phyloP scores from a whole-genome alignment of 306 rosid species.

The Rosa chinensis region DNA sequence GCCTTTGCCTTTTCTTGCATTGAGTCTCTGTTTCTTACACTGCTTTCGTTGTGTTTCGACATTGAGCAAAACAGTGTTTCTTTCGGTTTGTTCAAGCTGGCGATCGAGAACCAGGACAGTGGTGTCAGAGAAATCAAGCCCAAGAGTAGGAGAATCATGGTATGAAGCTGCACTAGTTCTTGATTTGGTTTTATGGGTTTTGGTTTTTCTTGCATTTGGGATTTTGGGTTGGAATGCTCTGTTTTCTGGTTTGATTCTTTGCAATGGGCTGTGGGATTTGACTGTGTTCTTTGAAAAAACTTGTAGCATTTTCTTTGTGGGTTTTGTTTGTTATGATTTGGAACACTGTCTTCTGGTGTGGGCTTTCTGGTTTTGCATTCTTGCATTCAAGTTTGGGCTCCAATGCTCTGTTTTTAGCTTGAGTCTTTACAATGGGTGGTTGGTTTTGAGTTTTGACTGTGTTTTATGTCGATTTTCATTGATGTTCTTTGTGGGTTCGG shows the following conservation, averaged over 20 bases:
- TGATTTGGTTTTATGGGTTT: background rate
- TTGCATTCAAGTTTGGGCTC: background rate
- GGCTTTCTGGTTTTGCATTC: constrained; percentile 17
- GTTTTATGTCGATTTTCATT: background rate
- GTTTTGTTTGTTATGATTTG: background rate
- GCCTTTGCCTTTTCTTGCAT: background rate
- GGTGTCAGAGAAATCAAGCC: constrained; percentile 88
- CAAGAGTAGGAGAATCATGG: constrained; percentile 93
- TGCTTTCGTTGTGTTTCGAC: background rate
- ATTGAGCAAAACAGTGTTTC: background rate
- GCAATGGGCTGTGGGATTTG: background rate
- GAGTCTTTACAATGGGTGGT: background rate
- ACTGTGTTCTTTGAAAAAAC: background rate
- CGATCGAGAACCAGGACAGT: constrained; percentile 79
- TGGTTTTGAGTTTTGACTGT: background rate
- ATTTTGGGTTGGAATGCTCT: constrained; percentile 17
- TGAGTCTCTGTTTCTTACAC: background rate
- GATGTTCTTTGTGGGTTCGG: background rate
- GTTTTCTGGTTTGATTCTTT: background rate
- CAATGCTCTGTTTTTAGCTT: background rate
- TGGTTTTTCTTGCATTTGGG: background rate
- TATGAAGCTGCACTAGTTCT: background rate
- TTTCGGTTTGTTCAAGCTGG: constrained; percentile 50
- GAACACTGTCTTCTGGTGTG: background rate
- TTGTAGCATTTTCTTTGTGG: background rate